Conservation (phyloP, 495 filamentous ascomycete genomes). For the Tuber melanosporum region DNA sequence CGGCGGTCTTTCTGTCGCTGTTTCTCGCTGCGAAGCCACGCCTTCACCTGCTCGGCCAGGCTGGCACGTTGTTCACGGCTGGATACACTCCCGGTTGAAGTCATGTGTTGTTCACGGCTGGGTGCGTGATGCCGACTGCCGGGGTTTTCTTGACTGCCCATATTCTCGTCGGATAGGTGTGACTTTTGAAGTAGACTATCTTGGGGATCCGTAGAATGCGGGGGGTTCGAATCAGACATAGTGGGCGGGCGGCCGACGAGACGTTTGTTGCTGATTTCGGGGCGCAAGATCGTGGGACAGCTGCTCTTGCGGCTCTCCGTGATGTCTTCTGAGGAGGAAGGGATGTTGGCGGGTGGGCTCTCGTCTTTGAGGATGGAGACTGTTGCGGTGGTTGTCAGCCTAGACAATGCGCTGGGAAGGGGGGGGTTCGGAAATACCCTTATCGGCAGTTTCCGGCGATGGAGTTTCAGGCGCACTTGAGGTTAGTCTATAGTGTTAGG, state of each 20-base stretch:
- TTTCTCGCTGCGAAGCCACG: conserved; percentile 24
- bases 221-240: conserved; percentile 2
- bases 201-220: background rate
- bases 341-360: background rate
- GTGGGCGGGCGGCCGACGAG: conserved; percentile 26
- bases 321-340: background rate
- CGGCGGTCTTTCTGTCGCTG: conserved; percentile 27
- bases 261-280: conserved; percentile 21
- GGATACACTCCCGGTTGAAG: background rate
- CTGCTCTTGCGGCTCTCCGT: background rate
- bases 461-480: background rate
- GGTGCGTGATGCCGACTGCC: background rate
- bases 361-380: conserved; percentile 9
- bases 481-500: background rate
- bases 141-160: background rate
- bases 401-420: background rate
- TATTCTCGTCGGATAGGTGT: background rate
- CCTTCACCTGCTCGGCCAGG: conserved; percentile 18
- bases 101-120: background rate
- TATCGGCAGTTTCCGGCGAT: background rate
- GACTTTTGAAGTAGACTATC: background rate
- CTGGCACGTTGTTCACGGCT: background rate
- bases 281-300: conserved; percentile 19
- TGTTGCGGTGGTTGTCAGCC: conserved; percentile 6
- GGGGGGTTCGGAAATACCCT: background rate